Evolutionary conservation across 306 rosid genomes (phyloP), one percentile per base, ranked within the genome.

Genomic region (Citrullus colocynthis): DNA sequence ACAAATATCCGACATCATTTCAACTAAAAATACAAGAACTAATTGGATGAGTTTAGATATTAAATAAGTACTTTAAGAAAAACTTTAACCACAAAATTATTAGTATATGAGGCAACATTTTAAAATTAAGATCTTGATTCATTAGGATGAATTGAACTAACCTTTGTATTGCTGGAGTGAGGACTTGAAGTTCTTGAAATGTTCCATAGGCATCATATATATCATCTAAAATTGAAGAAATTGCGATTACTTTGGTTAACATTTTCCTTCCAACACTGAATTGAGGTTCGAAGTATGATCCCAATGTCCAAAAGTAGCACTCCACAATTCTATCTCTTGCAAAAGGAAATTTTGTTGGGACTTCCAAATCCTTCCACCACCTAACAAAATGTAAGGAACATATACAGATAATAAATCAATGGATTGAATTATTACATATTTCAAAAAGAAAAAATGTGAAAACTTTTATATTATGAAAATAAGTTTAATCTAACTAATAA

Each of bases 361-460:
- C 37, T 39, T 85, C 81, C 32, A 88, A 77, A 21, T 81, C 82
- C 13, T 83, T 85, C 90, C 89, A 88, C 92, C 92, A 87, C 79
- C 90, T 83, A 48, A 16, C 60, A 1, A 14, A 14, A 49, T 11
- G 52, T 3, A 49, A 49, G 18, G 1, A 49, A 49, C 6, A 49
- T 49, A 49, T 4, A 49, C 5, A 49, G 0, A 42, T 42, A 42
- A 49, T 49, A 49, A 13, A 49, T 49, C 17, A 54, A 17, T 44
- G 8, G 44, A 41, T 41, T 1, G 8, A 41, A 41, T 41, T 2
- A 32, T 32, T 32, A 32, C 3, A 32, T 32, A 32, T 32, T 32
- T 32, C 4, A 32, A 32, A 32, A 32, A 32, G 0, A 32, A 32
- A 32, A 32, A 2, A 32, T 0, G 36, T 32, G 36, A 32, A 32